These are phyloP conservation scores for Gastroboletus turbinatus DNA, from an alignment of 1,284 basidiomycete species.

Conservation along the genomic window DNA sequence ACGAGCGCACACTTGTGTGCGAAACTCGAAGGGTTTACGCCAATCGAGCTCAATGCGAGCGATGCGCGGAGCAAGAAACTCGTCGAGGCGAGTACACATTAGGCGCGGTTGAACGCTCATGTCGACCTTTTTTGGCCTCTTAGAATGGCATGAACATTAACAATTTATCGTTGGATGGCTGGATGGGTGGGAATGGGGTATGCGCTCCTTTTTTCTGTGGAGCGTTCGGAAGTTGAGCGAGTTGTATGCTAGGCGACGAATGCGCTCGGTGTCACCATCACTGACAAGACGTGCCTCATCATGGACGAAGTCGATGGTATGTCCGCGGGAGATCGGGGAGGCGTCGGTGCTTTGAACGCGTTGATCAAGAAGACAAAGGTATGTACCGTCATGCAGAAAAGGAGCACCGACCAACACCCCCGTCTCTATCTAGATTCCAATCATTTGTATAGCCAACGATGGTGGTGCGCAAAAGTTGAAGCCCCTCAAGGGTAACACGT, in stretches of 20 bases:
- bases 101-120: background rate
- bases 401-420: background rate
- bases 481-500: constrained; percentile 77
- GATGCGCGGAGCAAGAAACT: constrained; percentile 96
- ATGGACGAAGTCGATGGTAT: constrained; percentile 99
- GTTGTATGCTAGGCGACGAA: constrained; percentile 53
- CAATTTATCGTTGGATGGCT: constrained; percentile 88
- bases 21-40: constrained; percentile 84
- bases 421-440: constrained; percentile 68
- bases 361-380: constrained; percentile 95
- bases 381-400: background rate
- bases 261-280: constrained; percentile 69
- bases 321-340: constrained; percentile 96
- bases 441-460: constrained; percentile 98
- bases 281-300: constrained; percentile 84
- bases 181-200: constrained; percentile 68
- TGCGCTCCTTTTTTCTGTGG: background rate
- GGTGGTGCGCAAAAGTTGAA: constrained; percentile 85
- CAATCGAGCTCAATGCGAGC: constrained; percentile 95
- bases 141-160: constrained; percentile 85
- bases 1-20: constrained; percentile 94
- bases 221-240: background rate
- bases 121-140: background rate
- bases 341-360: constrained; percentile 89
- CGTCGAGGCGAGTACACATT: constrained; percentile 64